These are phyloP conservation scores for sunflower (Helianthus annuus) DNA, from an alignment of 129 eudicot genomes.

Conservation along the genomic window DNA sequence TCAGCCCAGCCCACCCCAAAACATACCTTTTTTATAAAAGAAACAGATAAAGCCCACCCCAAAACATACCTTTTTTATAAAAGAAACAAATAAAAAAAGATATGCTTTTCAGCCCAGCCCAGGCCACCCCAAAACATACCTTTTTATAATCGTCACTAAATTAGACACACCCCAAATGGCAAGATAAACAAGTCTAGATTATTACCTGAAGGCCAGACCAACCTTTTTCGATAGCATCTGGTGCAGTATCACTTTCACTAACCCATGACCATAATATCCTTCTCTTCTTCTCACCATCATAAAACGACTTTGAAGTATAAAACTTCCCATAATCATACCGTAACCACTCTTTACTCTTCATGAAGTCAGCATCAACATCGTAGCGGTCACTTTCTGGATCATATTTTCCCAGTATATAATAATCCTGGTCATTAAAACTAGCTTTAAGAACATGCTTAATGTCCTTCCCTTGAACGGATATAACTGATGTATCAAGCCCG, in stretches of 20 bases:
- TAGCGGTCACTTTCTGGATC: slow-evolving; percentile 40
- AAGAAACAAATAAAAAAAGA: not conserved
- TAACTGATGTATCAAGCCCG: slow-evolving; percentile 54
- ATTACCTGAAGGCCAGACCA: slow-evolving; percentile 77
- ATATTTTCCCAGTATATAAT: slow-evolving; percentile 57
- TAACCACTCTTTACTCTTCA: slow-evolving; percentile 22
- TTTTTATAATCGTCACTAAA: no score
- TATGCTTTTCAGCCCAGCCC: not conserved
- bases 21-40: no score
- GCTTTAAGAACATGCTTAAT: slow-evolving; percentile 56
- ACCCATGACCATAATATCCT: slow-evolving; percentile 75
- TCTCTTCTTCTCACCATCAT: slow-evolving; percentile 46
- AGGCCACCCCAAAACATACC: not conserved
- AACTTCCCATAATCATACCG: slow-evolving; percentile 66
- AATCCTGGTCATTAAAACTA: slow-evolving; percentile 39
- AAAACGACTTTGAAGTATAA: slow-evolving; percentile 77
- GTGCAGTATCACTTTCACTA: slow-evolving; percentile 37
- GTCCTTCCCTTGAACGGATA: slow-evolving; percentile 33
- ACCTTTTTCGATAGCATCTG: slow-evolving; percentile 35
- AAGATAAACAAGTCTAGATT: not conserved
- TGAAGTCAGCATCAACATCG: slow-evolving; percentile 28
- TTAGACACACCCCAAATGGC: no score
- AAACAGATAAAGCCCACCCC: no score
- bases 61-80: no score
- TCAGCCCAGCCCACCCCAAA: no score